phyloP scores from a whole-genome alignment of 2,329 filamentous ascomycete species.

The Ilyonectria robusta region DNA sequence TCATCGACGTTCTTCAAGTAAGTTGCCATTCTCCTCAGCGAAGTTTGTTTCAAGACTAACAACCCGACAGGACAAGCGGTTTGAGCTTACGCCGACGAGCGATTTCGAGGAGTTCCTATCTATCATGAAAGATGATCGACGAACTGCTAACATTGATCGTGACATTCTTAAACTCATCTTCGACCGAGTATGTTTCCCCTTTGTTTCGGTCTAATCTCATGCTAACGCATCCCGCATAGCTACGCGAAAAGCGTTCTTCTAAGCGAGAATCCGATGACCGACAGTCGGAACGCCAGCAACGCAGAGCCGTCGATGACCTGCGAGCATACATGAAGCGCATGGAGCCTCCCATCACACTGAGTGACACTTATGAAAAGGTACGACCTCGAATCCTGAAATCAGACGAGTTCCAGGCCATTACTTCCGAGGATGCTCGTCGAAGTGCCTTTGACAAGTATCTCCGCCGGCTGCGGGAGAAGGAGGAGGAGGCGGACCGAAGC shows the following conservation, averaged over 20 bases:
- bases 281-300: conserved; percentile 87
- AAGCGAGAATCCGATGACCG: conserved; percentile 83
- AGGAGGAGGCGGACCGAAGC: conserved; percentile 82
- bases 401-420: conserved; percentile 87
- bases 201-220: background rate
- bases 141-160: conserved; percentile 88
- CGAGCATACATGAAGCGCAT: conserved; percentile 90
- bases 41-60: conserved; percentile 27
- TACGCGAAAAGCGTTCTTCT: conserved; percentile 88
- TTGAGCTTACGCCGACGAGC: conserved; percentile 89
- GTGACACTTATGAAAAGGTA: conserved; percentile 92
- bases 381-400: conserved; percentile 83
- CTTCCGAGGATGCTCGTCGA: conserved; percentile 85
- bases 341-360: conserved; percentile 83
- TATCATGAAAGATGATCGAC: conserved; percentile 87
- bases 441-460: conserved; percentile 93
- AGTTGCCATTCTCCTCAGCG: conserved; percentile 52
- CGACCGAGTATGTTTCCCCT: conserved; percentile 73
- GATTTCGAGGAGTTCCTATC: conserved; percentile 89
- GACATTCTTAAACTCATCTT: conserved; percentile 87
- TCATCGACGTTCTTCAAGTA: conserved; percentile 90
- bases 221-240: conserved; percentile 57
- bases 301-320: conserved; percentile 86
- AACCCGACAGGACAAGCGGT: conserved; percentile 81
- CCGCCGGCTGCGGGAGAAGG: conserved; percentile 90